These are phyloP conservation scores for Diutina mesorugosa DNA, from an alignment of 1,139 yeast genomes.

Conservation along the genomic window DNA sequence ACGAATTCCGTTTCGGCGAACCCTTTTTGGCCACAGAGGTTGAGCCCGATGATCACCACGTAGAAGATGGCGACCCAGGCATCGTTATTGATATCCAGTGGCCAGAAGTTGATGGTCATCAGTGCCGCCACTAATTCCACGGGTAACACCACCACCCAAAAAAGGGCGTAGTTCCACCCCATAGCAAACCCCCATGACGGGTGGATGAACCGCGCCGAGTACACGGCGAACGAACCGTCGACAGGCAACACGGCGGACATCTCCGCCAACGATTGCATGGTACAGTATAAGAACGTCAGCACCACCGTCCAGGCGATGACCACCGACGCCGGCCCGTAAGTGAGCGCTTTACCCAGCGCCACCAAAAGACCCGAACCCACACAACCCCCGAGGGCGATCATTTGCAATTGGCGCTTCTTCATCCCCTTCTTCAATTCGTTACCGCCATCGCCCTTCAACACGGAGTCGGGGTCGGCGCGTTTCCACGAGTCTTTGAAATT, in stretches of 20 bases:
- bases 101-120: constrained; percentile 57
- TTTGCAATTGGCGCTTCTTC: constrained; percentile 1
- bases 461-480: background rate
- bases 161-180: constrained; percentile 59
- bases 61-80: constrained; percentile 61
- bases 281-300: constrained; percentile 39
- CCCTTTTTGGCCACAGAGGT: constrained; percentile 44
- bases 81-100: constrained; percentile 39
- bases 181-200: constrained; percentile 68
- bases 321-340: constrained; percentile 24
- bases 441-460: background rate
- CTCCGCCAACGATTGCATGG: constrained; percentile 61
- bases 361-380: constrained; percentile 10
- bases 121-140: constrained; percentile 64
- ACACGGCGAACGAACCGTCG: constrained; percentile 60
- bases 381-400: constrained; percentile 13
- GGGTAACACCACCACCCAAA: constrained; percentile 61
- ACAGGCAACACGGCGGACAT: constrained; percentile 56
- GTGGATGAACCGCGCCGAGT: constrained; percentile 51
- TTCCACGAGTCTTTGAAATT: background rate
- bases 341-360: constrained; percentile 15
- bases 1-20: constrained; percentile 60
- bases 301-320: constrained; percentile 31
- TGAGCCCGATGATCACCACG: constrained; percentile 39
- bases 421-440: constrained; percentile 1